Evolutionary conservation across 2,329 filamentous ascomycete genomes (phyloP), one percentile per base, ranked within the genome.

Genomic region (Fusarium sp.): DNA sequence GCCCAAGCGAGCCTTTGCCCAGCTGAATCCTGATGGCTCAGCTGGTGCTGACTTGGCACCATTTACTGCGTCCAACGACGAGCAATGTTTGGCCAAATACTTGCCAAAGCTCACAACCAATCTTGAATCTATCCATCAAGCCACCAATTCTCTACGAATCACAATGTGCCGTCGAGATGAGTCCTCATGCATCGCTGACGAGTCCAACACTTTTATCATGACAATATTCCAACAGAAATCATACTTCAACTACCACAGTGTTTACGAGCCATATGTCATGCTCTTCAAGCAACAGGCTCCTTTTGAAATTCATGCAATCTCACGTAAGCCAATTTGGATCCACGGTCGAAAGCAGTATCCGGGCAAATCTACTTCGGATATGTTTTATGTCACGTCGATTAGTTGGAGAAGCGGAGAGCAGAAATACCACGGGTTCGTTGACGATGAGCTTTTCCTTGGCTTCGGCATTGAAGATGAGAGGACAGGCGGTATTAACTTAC

Each of bases 331-430:
- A 3, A 58, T 86, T 0, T 88, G 85, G 85, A 83, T 87, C 29
- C 74, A 80, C 41, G 85, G 85, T 0, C 76, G 85, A 24, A 68
- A 73, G 15, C 66, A 65, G 10, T 62, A 71, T 46, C 66, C 66
- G 1, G 71, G 75, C 8, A 58, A 72, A 1, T 52, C 64, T 7
- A 76, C 78, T 24, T 80, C 79, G 0, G 82, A 86, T 64, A 85
- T 87, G 83, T 73, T 88, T 26, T 88, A 86, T 58, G 75, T 87
- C 1, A 87, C 83, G 0, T 83, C 79, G 0, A 80, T 86, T 29
- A 83, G 78, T 57, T 88, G 85, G 85, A 85, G 81, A 69, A 69
- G 60, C 0, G 70, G 71, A 1, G 77, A 76, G 0, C 73, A 78
- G 58, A 79, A 70, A 28, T 87, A 87, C 60, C 81, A 86, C 64